These are phyloP conservation scores for Rhododendron vialii DNA, from an alignment of 148 eudicot species.

Conservation along the genomic window DNA sequence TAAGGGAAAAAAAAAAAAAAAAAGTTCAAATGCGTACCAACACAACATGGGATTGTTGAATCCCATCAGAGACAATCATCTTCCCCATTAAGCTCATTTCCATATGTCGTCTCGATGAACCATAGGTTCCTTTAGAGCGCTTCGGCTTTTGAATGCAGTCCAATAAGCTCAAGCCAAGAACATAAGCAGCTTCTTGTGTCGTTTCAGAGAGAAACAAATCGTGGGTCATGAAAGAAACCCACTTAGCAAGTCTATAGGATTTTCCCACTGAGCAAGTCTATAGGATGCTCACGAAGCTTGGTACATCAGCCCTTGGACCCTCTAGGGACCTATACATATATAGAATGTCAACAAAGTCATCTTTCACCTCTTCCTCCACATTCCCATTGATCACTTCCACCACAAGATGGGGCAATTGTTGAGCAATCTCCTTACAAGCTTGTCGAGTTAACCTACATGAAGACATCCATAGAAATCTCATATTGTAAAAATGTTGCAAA, in stretches of 20 bases:
- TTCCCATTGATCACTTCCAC: constrained; percentile 51
- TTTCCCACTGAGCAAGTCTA: constrained; percentile 11
- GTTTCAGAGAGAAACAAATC: neutral
- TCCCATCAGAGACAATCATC: constrained; percentile 15
- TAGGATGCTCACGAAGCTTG: constrained; percentile 50
- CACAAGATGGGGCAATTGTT: constrained; percentile 48
- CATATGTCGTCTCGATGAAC: neutral
- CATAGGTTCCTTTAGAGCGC: constrained; percentile 4
- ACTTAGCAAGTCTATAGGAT: neutral
- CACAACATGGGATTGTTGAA: constrained; percentile 22
- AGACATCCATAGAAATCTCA: constrained; percentile 89
- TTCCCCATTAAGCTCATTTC: constrained; percentile 2
- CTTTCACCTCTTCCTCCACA: constrained; percentile 24
- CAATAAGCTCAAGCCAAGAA: constrained; percentile 18
- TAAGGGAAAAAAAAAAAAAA: neutral
- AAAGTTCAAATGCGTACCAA: constrained; percentile 19
- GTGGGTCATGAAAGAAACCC: constrained; percentile 3
- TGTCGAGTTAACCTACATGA: constrained; percentile 56
- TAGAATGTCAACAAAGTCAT: constrained; percentile 47
- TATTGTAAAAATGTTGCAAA: constrained; percentile 61
- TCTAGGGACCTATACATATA: constrained; percentile 79
- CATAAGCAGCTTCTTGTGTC: neutral
- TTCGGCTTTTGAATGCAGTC: constrained; percentile 2
- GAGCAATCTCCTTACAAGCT: constrained; percentile 54
- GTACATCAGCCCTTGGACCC: constrained; percentile 65